Base-by-base conservation (phyloP, 2,329 filamentous ascomycete genomes). In the Colletotrichum sp. region DNA sequence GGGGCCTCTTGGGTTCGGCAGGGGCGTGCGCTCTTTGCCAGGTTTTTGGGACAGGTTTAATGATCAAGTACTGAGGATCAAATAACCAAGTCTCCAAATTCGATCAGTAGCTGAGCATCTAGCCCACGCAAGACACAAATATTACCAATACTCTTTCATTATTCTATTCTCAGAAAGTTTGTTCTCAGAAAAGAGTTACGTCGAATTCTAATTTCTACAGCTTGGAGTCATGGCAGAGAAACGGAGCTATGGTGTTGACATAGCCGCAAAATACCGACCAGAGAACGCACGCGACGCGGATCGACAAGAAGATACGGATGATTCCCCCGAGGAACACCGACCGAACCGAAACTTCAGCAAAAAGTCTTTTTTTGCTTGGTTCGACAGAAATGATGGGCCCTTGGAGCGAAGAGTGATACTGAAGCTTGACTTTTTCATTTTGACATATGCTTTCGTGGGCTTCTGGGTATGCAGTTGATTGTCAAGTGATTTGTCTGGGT, bases 41-140 rank as follows among this genome's bases (percentile, higher is more conserved):
- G 39, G 18, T 12, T 2, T 3, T n/a, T 1, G 3, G 39, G 39
- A 44, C 1, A 0, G 18, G 18, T 10, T 44, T 2, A 44, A 0
- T 7, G 18, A n/a, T 12, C 9, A 10, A 39, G 36, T 39, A 39
- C 0, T 9, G 8, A 18, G 16, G 8, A 9, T 39, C 8, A 18
- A 18, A 18, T 39, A 9, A 39, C 16, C 36, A 39, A 2, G 39
- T 18, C 39, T 44, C 39, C 39, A n/a, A n/a, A 0, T 44, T 44
- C 39, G 18, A n/a, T 44, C 16, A 18, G 36, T 0, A 44, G 8
- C 36, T 44, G 36, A 8, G 36, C 8, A 39, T 18, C 5, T 9
- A 44, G 36, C 16, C 36, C 8, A 18, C 1, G 36, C 36, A 44
- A 44, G 16, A 12, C 18, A 6, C 9, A 9, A 44, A n/a, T 0